phyloP scores from a whole-genome alignment of 768 basidiomycete genomes.

The Suillus hirtellus region DNA sequence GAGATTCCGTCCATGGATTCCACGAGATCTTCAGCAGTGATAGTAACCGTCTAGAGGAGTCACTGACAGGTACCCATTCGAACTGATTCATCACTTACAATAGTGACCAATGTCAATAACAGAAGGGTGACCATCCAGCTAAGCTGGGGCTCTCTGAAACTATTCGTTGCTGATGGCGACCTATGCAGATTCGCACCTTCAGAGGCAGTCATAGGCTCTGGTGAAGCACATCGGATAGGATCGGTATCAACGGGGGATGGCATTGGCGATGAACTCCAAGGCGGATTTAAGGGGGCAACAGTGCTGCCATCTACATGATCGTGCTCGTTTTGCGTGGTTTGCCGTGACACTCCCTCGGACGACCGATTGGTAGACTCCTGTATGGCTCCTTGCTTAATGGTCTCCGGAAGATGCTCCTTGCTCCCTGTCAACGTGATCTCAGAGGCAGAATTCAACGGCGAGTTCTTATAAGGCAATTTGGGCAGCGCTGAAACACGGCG shows the following conservation, averaged over 20 bases:
- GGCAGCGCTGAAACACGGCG: constrained; percentile 11
- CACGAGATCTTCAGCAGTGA: constrained; percentile 76
- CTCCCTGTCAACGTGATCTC: constrained; percentile 26
- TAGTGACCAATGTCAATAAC: constrained; percentile 59
- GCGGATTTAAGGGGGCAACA: constrained; percentile 6
- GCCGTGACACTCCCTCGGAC: constrained; percentile 17
- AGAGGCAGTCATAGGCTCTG: constrained; percentile 18
- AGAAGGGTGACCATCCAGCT: constrained; percentile 58
- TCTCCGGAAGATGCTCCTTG: neutral
- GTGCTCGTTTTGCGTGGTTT: neutral
- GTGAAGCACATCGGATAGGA: constrained; percentile 6
- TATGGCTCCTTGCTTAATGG: constrained; percentile 13
- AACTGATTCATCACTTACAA: constrained; percentile 42
- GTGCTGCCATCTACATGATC: constrained; percentile 9
- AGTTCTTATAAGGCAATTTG: constrained; percentile 13
- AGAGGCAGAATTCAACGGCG: constrained; percentile 25
- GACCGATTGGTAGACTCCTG: constrained; percentile 26
- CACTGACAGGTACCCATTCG: neutral
- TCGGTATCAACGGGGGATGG: constrained; percentile 11
- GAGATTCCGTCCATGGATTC: constrained; percentile 82
- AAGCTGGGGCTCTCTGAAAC: constrained; percentile 53
- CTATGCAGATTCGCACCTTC: constrained; percentile 17
- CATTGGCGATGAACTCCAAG: constrained; percentile 20
- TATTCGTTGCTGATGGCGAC: constrained; percentile 17
- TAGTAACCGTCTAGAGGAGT: constrained; percentile 44